Base-by-base conservation (phyloP, 768 basidiomycete species). In the button mushroom (Agaricus bisporus) region DNA sequence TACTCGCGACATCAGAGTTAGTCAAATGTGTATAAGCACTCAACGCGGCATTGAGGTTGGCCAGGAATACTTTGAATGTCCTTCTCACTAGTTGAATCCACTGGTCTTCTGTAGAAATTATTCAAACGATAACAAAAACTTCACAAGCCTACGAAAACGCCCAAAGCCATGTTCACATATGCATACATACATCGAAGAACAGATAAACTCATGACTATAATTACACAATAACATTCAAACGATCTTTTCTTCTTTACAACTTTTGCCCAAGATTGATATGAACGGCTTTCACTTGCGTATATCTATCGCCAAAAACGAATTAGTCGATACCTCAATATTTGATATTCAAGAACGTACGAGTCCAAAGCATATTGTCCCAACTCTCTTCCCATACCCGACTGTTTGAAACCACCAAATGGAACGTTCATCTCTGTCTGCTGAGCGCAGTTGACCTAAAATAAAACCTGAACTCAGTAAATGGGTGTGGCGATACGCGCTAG, bases 391-490 rank as follows among this genome's bases (percentile, higher is more conserved):
- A 86, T 78, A 54, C 85, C 86, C 37, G 78, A 81, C 66, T 85
- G 81, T 74, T 86, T 88, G 75, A 73, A 88, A 37, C 86, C 85
- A 48, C 85, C 84, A 64, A 86, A 87, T 4, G 85, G 85, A 38
- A 85, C 68, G 50, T 73, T 67, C 15, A 75, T 64, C 60, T 82
- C 72, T 8, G 80, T 63, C 45, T 61, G 58, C 61, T 74, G 73
- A 35, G 66, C 64, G 46, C 73, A 76, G 66, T 78, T 79, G 49
- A 78, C 66, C 74, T 73, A 58, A 17, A 76, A 79, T n/a, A n/a
- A 9, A 89, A 91, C 26, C 93, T 93, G 3, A 89, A 86, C 72
- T 70, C 49, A 94, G 69, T 0, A 88, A 91, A 71, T 94, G 68
- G 62, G 14, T 73, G 63, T 62, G 80, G 69, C 12, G 79, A 63